Evolutionary conservation across 2,329 filamentous ascomycete genomes (phyloP), one percentile per base, ranked within the genome.

Genomic region (Fusarium hostae): DNA sequence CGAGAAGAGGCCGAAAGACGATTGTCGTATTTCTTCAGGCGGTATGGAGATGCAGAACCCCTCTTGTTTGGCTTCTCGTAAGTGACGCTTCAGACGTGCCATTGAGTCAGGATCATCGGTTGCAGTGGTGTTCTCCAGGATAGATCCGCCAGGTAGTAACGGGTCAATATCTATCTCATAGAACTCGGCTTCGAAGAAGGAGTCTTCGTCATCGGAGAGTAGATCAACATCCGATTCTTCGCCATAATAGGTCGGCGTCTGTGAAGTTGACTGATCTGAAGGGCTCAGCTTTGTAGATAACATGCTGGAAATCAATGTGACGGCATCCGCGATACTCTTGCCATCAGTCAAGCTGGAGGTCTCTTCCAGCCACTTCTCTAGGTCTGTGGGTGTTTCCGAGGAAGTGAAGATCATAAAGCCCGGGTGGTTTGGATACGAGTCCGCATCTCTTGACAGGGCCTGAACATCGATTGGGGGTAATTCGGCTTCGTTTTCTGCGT

Each of bases 11-110:
- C 64, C 66, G 12, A 72, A 64, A 82, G 85, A 15, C 82, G 85
- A 79, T 2, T 73, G 57, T 6, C 78, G 72, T 32, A 77, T 78
- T 22, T 89, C 81, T 22, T 86, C 83, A 16, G 85, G 86, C 15
- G 92, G 78, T 35, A 90, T 83, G 4, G 91, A 92, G 32, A 95
- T 84, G 68, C 87, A 91, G 79, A 94, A 93, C 0, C 94, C 94
- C 3, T 90, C 88, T 3, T 82, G 74, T 75, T 90, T 91, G 5
- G 87, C 89, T 26, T 80, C 80, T 41, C 83, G 84, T 12, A 97
- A 59, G 34, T 79, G 77, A 24, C 63, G 66, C 44, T 71, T 76
- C 32, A 77, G n/a, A 12, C 64, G 68, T 24, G 35, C 47, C 34
- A 35, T 59, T 28, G 63, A 63, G 20, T 56, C 28, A 41, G 59